A percentile compares a stretch with the other conserved stretches of the same genome.
Evolutionary conservation across 345 rosid species (phyloP).

Genomic region (Pistacia integerrima): DNA sequence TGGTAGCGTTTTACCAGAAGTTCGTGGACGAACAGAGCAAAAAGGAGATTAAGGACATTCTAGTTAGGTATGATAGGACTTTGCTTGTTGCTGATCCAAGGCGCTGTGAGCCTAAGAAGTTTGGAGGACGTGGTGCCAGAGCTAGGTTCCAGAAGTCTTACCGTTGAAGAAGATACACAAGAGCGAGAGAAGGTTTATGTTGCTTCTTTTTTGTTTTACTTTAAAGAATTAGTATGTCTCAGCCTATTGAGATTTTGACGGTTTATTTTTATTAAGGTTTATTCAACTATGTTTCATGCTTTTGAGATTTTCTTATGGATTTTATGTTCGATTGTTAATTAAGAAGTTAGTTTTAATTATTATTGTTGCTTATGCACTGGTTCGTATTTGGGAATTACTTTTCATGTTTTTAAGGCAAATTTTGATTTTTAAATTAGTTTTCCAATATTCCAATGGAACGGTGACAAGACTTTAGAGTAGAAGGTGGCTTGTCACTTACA

Average conservation of each 20-base stretch:
- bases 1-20: constrained; percentile 84
- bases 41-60: constrained; percentile 84
- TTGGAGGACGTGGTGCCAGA: constrained; percentile 89
- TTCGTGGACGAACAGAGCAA: constrained; percentile 83
- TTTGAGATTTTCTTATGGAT: background rate
- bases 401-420: background rate
- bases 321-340: background rate
- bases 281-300: background rate
- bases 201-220: constrained; percentile 1
- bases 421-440: background rate
- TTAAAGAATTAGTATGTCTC: constrained; percentile 1
- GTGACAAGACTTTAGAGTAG: too few relatives aligned
- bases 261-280: background rate
- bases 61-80: constrained; percentile 80
- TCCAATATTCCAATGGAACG: too few relatives aligned
- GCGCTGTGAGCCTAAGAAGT: constrained; percentile 93
- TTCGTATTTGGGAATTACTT: background rate
- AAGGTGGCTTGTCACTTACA: background rate
- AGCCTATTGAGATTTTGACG: background rate
- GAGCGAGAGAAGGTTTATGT: background rate
- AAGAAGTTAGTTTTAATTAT: background rate
- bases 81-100: constrained; percentile 88
- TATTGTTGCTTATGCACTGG: background rate
- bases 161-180: constrained; percentile 49
- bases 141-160: constrained; percentile 91